Base-by-base conservation (phyloP, 805 yeast genomes). In the Lipomyces sp. region DNA sequence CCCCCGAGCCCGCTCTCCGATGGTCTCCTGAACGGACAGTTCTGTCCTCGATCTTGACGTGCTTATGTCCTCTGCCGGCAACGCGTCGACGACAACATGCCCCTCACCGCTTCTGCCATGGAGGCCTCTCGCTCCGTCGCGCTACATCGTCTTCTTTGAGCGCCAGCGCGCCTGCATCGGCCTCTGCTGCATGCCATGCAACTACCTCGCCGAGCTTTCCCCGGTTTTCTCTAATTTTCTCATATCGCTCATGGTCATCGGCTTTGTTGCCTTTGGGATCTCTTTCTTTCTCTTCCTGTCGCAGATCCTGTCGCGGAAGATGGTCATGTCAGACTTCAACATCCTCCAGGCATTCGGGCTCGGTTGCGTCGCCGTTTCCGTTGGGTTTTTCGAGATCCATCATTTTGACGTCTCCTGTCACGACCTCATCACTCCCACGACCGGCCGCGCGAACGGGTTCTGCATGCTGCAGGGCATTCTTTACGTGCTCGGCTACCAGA, bases 101-200 rank as follows among this genome's bases (percentile, higher is more conserved):
- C 55, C 55, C 43, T 23, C 29, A 33, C 55, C 55, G 26, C 45
- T 51, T 8, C 16, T 28, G 10, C 39, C 32, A 11, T 51, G 51
- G 51, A 16, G 13, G 7, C 55, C 55, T 31, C 41, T 47, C 43
- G 16, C 24, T 7, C 29, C 26, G 2, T 22, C 13, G 21, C 22
- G 14, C 39, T 46, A 41, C 34, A 24, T 4, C 14, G 51, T 41
- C 6, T 24, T 8, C 19, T 51, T 33, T 34, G 6, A 14, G 13
- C 16, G 6, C 11, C 26, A 26, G 19, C 45, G 58, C 4, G 38
- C n/a, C 10, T 54, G 58, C 41, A 11, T 33, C 10, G 39, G 32
- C 13, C 53, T 53, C 21, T 54, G 58, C 42, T 54, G 58, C 29
- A n/a, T 52, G 19, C 52, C 58, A 14, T 54, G 58, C 41, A 43